Evolutionary conservation across 2,329 filamentous ascomycete species (phyloP), one percentile per base, ranked within the genome.

Genomic region (Claviceps cyperi): DNA sequence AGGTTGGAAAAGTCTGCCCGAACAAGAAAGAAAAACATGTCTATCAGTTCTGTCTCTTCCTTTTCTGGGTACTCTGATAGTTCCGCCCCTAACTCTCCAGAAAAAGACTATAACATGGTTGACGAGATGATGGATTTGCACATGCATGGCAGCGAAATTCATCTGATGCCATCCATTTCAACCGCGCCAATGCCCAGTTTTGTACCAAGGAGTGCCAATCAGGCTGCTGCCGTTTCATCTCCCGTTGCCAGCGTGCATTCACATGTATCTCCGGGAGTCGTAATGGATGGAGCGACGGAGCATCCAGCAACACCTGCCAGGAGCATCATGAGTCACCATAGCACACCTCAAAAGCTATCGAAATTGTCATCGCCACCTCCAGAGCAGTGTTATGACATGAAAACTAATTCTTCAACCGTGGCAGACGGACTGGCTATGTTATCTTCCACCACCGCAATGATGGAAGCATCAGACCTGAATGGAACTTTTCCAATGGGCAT

Each of bases 271-370:
- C 73, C 73, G 6, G 66, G 69, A 46, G 66, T 67, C n/a, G 64
- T 69, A 43, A 66, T 67, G 57, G 68, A 69, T 22, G 60, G 56
- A 47, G 57, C 58, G 15, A 54, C 62, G 4, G 66, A 69, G 24
- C 65, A 69, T 45, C 64, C 70, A 1, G 59, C 58, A 7, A 75
- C 75, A 9, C 75, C 76, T 1, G 66, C 72, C 37, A 77, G 74
- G 64, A 76, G 72, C 59, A 61, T 64, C 4, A 61, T 63, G 17
- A 76, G 75, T 62, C 70, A 73, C 51, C 76, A 72, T 62, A 76
- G 74, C 62, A 77, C 77, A 3, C 76, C 77, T 4, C 78, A 78
- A 1, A 77, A 76, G 53, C 72, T 81, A 32, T 80, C 77, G n/a
- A 72, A 77, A 52, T 77, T 77, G 21, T 76, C 76, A 14, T 80